These are phyloP conservation scores for Graphilbum fragrans DNA, from an alignment of 2,329 filamentous ascomycete genomes.

Conservation along the genomic window DNA sequence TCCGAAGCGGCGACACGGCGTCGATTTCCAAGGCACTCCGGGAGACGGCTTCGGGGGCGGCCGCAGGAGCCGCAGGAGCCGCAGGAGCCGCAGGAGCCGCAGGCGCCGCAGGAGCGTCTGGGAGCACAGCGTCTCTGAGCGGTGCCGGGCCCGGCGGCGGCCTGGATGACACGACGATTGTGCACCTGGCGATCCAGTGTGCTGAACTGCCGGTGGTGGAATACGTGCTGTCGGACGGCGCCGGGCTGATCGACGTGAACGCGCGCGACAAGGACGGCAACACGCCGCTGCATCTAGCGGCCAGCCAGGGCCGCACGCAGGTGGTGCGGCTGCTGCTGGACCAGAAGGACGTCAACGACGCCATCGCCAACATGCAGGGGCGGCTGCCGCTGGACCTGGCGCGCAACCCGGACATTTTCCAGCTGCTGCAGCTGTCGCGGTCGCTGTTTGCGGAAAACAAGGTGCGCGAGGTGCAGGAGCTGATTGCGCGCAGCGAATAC, in stretches of 20 bases:
- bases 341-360: slow-evolving; percentile 76
- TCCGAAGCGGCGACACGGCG: slow-evolving; percentile 80
- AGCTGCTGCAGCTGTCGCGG: slow-evolving; percentile 80
- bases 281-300: slow-evolving; percentile 80
- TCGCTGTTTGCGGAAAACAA: slow-evolving; percentile 84
- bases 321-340: slow-evolving; percentile 78
- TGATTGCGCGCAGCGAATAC: slow-evolving; percentile 64
- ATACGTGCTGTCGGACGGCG: slow-evolving; percentile 74
- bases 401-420: slow-evolving; percentile 87
- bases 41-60: slow-evolving; percentile 35
- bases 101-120: slow-evolving; percentile 34
- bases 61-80: background rate
- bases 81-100: background rate
- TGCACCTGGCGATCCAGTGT: slow-evolving; percentile 92
- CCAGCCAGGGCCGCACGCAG: slow-evolving; percentile 64
- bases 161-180: slow-evolving; percentile 74
- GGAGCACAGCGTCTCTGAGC: slow-evolving; percentile 41
- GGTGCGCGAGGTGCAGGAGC: slow-evolving; percentile 69
- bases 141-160: slow-evolving; percentile 25
- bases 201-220: slow-evolving; percentile 87
- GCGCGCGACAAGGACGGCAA: slow-evolving; percentile 88
- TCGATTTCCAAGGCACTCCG: slow-evolving; percentile 80
- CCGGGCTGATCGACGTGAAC: slow-evolving; percentile 65
- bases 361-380: slow-evolving; percentile 71
- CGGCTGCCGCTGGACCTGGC: slow-evolving; percentile 81